Evolutionary conservation across 805 yeast species (phyloP), one percentile per base, ranked within the genome.

Genomic region (Tetrapisispora iriomotensis): DNA sequence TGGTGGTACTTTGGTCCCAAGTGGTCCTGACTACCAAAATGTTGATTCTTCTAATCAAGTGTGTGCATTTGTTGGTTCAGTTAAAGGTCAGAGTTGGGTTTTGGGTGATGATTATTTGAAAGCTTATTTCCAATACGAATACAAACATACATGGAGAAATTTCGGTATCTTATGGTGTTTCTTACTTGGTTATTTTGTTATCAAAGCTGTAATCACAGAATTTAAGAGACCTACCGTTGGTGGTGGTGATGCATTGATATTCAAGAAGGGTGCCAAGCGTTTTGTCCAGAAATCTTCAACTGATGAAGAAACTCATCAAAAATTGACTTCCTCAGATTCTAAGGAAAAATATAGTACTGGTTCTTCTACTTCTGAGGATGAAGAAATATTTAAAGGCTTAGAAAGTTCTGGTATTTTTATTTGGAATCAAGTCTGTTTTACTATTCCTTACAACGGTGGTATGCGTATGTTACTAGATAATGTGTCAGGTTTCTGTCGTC

Each of bases 131-230:
- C 53, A 59, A 30, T 85, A 79, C 64, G 53, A 54, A 17, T 75
- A 69, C 50, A 45, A 59, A 17, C 84, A 85, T 58, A 69, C 72
- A 36, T 85, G 95, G 95, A 76, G 94, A 65, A 82, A 85, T 57
- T 68, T 80, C 41, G 95, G 87, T 52, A 74, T 80, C 43, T 43
- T 73, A 43, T 54, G 77, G 52, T 84, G 72, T 2, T 79, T 53
- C 36, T 29, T 51, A 29, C 35, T 46, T 17, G 51, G 54, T 20
- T 53, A 51, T 28, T 18, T 51, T 18, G 40, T 37, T 4, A 8
- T 49, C 14, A 53, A 53, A 26, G 45, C 49, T 32, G 8, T 49
- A 10, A 20, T 51, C 3, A 53, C 56, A 23, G 58, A 53, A 37
- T 39, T 44, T 14, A 53, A 49, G 29, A 47, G 49, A 27, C 50